Conservation (phyloP, 345 rosid species). For the Kandelia obovata region DNA sequence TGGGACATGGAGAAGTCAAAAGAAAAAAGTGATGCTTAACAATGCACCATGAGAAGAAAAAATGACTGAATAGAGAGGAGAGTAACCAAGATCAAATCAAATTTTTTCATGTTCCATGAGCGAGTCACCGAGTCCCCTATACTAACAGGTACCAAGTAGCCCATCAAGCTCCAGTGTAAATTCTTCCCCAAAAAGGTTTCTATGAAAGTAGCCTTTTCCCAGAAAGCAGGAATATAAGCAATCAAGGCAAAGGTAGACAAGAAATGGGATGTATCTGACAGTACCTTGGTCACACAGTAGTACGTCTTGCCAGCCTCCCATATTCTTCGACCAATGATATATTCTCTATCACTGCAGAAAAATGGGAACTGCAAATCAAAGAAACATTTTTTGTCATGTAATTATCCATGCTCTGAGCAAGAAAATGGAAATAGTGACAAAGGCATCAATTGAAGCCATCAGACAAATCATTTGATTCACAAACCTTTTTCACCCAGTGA, state of each 20-base stretch:
- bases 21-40: not conserved
- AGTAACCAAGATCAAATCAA: not conserved
- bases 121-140: not conserved
- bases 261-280: not conserved
- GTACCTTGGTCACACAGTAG: conserved; percentile 89
- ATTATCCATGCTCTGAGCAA: not conserved
- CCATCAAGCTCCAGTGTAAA: not conserved
- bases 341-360: conserved; percentile 95
- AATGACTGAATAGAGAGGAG: not conserved
- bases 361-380: conserved; percentile 77
- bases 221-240: not conserved
- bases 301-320: conserved; percentile 82
- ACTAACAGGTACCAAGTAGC: not conserved
- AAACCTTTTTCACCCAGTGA: conserved; percentile 91
- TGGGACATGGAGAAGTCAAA: not conserved
- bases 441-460: not conserved
- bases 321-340: conserved; percentile 80
- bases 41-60: not conserved
- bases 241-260: not conserved
- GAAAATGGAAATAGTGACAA: conserved; percentile 4
- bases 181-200: not conserved
- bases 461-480: not conserved
- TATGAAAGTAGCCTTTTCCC: not conserved
- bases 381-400: conserved; percentile 3
- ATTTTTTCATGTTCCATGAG: not conserved